Base-by-base conservation (phyloP, 495 filamentous ascomycete species). In the Penicillium samsonianum region DNA sequence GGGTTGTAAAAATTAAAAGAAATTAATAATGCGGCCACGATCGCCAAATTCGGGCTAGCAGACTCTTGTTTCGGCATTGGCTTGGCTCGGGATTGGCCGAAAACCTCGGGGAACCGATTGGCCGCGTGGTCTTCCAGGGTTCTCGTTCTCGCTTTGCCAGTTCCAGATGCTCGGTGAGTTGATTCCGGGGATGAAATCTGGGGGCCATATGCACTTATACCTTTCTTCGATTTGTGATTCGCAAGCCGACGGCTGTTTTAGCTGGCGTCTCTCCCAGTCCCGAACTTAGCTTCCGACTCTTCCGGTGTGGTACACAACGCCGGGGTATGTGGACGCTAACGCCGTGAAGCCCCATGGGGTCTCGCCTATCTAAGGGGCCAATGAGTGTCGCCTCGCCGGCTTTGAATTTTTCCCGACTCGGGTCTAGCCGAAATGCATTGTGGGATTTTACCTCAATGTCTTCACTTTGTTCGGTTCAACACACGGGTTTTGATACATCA, bases 101-200 rank as follows among this genome's bases (percentile, higher is more conserved):
- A 52, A 47, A 31, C 43, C 11, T 59, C 58, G 58, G 58, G 20
- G 51, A 55, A 47, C 55, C 55, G 59, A 62, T 22, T 20, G 44
- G 55, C 58, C 33, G 60, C 55, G 60, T 52, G 55, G 50, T 50
- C 31, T 48, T 23, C 38, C n/a, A 40, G 37, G 37, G 37, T 49
- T 44, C 31, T 56, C 53, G 54, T 37, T 33, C 28, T 17, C 47
- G 45, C 49, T 43, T 58, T 57, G 19, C 63, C 57, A 44, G 57
- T 66, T 63, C 49, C 53, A 60, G 60, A 58, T 33, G 35, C 19
- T 45, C 63, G 60, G 63, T 65, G 63, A 65, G 35, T 35, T 14
- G n/a, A 55, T 55, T 37, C 31, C 17, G 57, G 60, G 56, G 53
- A 59, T 46, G 16, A 60, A 63, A 60, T 55, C 57, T 55, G 63